These are phyloP conservation scores for Aspergillus clavatus DNA, from an alignment of 2,329 filamentous ascomycete genomes.

Conservation along the genomic window DNA sequence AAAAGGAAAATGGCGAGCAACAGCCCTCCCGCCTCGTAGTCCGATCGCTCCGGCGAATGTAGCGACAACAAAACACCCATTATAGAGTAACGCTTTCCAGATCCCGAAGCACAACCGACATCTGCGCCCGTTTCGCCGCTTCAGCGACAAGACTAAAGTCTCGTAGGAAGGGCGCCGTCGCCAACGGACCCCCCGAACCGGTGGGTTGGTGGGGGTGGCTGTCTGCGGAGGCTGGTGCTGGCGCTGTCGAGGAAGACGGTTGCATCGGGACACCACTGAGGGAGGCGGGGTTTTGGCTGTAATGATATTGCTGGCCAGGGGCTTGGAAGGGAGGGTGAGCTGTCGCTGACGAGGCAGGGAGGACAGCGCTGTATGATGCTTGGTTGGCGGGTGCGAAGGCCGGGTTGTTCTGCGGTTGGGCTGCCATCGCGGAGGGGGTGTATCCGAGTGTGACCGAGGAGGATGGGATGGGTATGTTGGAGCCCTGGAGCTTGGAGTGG, in stretches of 20 bases:
- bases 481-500: not conserved
- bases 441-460: not conserved
- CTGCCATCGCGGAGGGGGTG: conserved; percentile 6
- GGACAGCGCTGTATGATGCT: too few species aligned
- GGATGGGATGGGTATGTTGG: conserved; percentile 1
- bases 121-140: conserved; percentile 86
- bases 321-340: too few species aligned
- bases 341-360: not conserved
- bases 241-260: conserved; percentile 7
- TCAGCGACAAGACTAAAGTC: conserved; percentile 85
- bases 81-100: conserved; percentile 51
- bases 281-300: conserved; percentile 1
- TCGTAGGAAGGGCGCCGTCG: conserved; percentile 62
- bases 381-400: too few species aligned
- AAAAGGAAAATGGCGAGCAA: too few species aligned
- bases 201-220: conserved; percentile 24
- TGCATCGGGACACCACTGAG: not conserved
- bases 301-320: not conserved
- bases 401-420: not conserved
- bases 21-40: too few species aligned
- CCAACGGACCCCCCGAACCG: conserved; percentile 30
- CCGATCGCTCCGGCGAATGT: too few species aligned
- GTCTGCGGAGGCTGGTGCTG: conserved; percentile 9
- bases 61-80: too few species aligned
- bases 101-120: conserved; percentile 83